A percentile compares a stretch with the other conserved stretches of the same genome.
phyloP scores from a whole-genome alignment of 1,284 basidiomycete genomes.

The Erythrobasidium hasegawianum region DNA sequence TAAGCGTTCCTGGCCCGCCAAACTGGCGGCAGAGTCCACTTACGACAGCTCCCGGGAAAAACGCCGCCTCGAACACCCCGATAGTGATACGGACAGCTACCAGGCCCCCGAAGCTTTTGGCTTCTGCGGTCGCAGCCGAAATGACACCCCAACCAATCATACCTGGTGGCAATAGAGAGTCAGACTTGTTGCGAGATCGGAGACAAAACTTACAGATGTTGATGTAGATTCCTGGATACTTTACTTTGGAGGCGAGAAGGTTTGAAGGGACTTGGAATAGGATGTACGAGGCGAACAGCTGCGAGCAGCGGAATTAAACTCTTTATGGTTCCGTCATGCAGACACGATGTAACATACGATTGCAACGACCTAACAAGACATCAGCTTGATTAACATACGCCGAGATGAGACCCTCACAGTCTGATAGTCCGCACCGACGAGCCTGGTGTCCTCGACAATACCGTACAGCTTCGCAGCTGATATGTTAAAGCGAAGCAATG shows the following conservation, averaged over 20 bases:
- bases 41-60: constrained; percentile 48
- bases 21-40: no score
- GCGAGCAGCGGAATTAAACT: neutral
- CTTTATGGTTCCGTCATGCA: neutral
- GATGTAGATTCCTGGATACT: constrained; percentile 39
- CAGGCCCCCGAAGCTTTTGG: constrained; percentile 45
- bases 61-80: constrained; percentile 46
- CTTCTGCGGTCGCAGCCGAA: constrained; percentile 44
- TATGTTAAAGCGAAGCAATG: no score
- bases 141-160: constrained; percentile 43
- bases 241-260: constrained; percentile 39
- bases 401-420: no score
- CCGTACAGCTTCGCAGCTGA: constrained; percentile 26
- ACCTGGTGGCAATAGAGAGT: neutral
- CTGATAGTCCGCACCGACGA: constrained; percentile 11
- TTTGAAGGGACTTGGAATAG: constrained; percentile 38
- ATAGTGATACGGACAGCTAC: constrained; percentile 47
- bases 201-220: constrained; percentile 46
- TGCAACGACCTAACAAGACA: no score
- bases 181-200: no score
- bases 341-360: neutral
- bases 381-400: no score
- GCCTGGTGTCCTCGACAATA: constrained; percentile 9
- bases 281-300: constrained; percentile 17
- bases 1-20: no score